Base-by-base conservation (phyloP, 2,329 filamentous ascomycete species). In the Aspergillus sp. region DNA sequence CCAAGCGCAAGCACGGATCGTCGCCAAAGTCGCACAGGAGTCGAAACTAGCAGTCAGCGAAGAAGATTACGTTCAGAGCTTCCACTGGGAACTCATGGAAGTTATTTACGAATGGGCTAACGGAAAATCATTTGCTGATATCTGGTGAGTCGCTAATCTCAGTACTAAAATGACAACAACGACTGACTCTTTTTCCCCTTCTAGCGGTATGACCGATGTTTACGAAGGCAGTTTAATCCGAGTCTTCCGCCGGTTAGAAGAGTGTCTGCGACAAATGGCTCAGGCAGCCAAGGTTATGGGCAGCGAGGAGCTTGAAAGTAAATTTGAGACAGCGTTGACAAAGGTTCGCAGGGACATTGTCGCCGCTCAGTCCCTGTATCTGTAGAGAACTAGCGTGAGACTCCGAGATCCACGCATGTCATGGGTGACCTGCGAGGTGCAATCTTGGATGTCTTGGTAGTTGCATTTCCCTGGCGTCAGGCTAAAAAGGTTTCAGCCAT, bases 201-300 rank as follows among this genome's bases (percentile, higher is more conserved):
- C 48, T 62, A 96, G 93, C 78, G 96, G 96, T 91, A 97, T 99
- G 93, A 98, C 95, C 27, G 93, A 97, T 68, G 91, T 93, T 27
- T 99, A 97, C 76, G 95, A 99, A 79, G 95, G 95, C 59, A 97
- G 91, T 58, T 80, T 99, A 60, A 98, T 99, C 67, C 91, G 95
- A 49, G 86, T 97, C 40, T 99, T 99, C 86, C 89, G 95, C 54
- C 90, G 95, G 19, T 82, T 99, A 33, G 95, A 99, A 76, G 95
- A 99, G 77, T 82, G 97, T 57, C 81, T 99, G 37, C 86, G 95
- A 64, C 95, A 99, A 76, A 96, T 98, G 84, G 93, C 89, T 15
- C 90, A 98, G 77, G 95, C 93, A 22, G 86, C 90, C 64, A 98
- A 97, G 79, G 93, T 97, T 62, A 99, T 99, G 95, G 95, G 95